Conservation (phyloP, 2,329 filamentous ascomycete genomes). For the Metarhizium anisopliae region DNA sequence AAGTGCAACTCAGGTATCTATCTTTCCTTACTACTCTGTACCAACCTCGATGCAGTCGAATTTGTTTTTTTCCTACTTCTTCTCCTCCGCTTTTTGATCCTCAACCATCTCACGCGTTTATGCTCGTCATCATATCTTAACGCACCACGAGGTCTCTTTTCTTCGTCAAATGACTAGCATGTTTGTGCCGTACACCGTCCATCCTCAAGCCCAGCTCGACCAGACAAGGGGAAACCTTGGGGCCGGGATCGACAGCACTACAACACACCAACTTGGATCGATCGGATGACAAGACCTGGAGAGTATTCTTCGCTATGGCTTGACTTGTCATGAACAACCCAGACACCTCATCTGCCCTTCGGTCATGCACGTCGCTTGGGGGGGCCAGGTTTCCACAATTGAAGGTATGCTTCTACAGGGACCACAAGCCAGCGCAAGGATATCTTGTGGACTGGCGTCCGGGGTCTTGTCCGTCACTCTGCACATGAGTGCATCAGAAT, state of each 20-base stretch:
- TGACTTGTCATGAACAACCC: not conserved
- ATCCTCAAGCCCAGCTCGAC: not conserved
- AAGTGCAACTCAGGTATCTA: not conserved
- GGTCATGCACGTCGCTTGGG: conserved; percentile 1
- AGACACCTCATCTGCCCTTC: conserved; percentile 1
- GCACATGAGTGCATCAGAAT: not conserved
- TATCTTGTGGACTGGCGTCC: not conserved
- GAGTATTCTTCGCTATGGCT: not conserved
- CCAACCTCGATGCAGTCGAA: not conserved
- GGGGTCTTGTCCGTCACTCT: not conserved
- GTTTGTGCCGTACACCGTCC: not conserved
- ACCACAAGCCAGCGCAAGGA: not conserved
- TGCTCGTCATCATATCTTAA: not conserved
- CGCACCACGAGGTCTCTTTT: too few relatives aligned
- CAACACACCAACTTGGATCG: not conserved
- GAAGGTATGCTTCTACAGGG: not conserved
- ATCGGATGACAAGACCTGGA: conserved; percentile 2
- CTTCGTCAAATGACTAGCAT: not conserved
- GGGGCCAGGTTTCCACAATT: not conserved
- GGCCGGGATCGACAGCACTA: not conserved
- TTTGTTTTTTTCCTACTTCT: not conserved
- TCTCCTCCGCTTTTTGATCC: not conserved
- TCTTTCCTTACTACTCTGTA: not conserved
- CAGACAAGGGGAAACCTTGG: not conserved
- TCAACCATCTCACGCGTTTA: not conserved